phyloP scores from a whole-genome alignment of 148 eudicot species.

The Persicaria tinctoria region DNA sequence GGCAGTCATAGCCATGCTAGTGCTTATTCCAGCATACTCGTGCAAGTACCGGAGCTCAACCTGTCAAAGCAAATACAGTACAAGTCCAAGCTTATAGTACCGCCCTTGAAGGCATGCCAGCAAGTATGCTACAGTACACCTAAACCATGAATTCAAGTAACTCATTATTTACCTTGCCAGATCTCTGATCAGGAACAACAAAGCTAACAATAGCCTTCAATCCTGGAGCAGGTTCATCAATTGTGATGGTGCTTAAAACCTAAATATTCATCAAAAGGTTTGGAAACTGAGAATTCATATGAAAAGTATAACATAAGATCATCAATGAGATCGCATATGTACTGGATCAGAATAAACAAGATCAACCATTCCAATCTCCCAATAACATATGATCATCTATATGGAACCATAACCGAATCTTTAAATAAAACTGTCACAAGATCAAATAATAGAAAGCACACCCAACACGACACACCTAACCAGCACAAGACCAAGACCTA shows the following conservation, averaged over 20 bases:
- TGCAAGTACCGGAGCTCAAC: slow-evolving; percentile 91
- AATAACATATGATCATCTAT: not conserved
- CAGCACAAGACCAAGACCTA: not conserved
- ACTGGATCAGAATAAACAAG: not conserved
- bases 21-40: slow-evolving; percentile 85
- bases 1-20: slow-evolving; percentile 87
- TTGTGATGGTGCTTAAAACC: slow-evolving; percentile 67
- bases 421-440: not conserved
- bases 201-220: slow-evolving; percentile 82
- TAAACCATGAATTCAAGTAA: not conserved
- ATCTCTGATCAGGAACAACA: slow-evolving; percentile 76
- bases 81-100: not conserved
- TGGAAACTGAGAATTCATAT: not conserved
- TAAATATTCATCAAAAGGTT: slow-evolving; percentile 11
- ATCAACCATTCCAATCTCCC: not conserved
- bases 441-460: not conserved
- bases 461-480: no score
- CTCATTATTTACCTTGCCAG: slow-evolving; percentile 65
- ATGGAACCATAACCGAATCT: not conserved
- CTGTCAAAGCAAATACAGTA: slow-evolving; percentile 23
- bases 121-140: not conserved
- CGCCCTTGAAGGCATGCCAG: not conserved
- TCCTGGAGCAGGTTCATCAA: slow-evolving; percentile 95
- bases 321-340: not conserved
- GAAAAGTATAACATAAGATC: not conserved